Base-by-base conservation (phyloP, 129 eudicot species). In the Arctium lappa region DNA sequence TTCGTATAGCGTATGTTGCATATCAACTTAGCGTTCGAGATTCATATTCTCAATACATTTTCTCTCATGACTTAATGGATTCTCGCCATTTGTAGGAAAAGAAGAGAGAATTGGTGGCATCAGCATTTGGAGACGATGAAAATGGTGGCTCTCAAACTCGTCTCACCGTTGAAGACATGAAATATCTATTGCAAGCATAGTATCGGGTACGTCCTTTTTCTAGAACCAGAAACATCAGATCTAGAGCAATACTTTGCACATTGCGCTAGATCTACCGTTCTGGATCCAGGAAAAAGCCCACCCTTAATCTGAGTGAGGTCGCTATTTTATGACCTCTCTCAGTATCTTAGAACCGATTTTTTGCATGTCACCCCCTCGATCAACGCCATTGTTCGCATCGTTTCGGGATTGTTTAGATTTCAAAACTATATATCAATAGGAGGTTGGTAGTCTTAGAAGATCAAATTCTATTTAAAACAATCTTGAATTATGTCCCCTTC, bases 91-190 rank as follows among this genome's bases (percentile, higher is more conserved):
- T 91, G 76, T 91, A 94, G 98, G 86, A 90, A 88, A 95, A 89
- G 87, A 95, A 95, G 89, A 89, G 98, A 85, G 84, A 88, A 86
- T 82, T 95, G 93, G 97, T 95, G 66, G 90, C 94, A 22, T 92
- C 98, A 11, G 97, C 97, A 34, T 91, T 95, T 34, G 98, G 98
- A 33, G 97, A 95, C 68, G 94, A 95, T 69, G 85, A 89, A 70
- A 84, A 89, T 1, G 94, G 97, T 42, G 85, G 91, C 69, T 85
- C 89, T 30, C 89, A 88, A 75, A 84, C 86, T 78, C 88, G 94
- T 27, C 93, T 95, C 46, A 89, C 98, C 1, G 94, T 92, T 56
- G 97, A 90, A 65, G 98, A 95, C 80, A 81, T 95, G 81, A 85
- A 85, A 72, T 95, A 95, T 88, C 89, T 95, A 11, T 95, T 94